Percentiles rank a stretch among this genome's conserved stretches.
These are phyloP conservation scores for Lepraria neglecta DNA, from an alignment of 495 filamentous ascomycete genomes.

Conservation along the genomic window DNA sequence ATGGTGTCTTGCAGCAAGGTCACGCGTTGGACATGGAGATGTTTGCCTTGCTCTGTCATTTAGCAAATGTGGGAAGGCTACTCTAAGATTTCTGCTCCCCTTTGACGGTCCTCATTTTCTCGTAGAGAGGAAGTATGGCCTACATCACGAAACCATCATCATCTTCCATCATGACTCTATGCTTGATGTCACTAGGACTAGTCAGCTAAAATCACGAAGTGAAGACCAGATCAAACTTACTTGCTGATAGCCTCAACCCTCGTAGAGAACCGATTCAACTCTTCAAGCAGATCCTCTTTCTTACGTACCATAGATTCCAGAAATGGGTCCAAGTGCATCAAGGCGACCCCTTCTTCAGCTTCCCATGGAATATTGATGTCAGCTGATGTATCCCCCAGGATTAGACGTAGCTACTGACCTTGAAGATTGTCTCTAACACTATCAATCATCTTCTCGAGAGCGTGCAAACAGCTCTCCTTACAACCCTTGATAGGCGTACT, in stretches of 20 bases:
- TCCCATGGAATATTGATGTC: neutral
- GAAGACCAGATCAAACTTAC: neutral
- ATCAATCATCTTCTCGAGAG: constrained; percentile 1
- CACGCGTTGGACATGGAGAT: neutral
- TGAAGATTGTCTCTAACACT: neutral
- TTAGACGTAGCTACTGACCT: neutral
- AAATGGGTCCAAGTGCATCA: neutral
- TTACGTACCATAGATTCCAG: neutral
- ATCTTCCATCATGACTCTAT: neutral
- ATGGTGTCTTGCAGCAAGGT: constrained; percentile 5
- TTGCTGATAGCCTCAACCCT: neutral
- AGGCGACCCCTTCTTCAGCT: neutral
- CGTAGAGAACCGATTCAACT: neutral
- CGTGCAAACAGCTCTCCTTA: neutral
- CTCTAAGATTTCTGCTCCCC: neutral
- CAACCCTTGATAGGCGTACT: no score
- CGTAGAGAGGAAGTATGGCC: constrained; percentile 11
- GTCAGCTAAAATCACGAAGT: neutral
- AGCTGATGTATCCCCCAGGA: neutral
- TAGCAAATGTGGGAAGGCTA: neutral
- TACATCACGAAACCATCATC: constrained; percentile 7
- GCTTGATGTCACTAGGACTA: neutral
- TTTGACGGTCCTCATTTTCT: neutral
- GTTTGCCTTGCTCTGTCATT: neutral
- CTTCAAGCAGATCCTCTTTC: constrained; percentile 1